Conservation (phyloP, 805 yeast genomes). For the Candida oleophila region DNA sequence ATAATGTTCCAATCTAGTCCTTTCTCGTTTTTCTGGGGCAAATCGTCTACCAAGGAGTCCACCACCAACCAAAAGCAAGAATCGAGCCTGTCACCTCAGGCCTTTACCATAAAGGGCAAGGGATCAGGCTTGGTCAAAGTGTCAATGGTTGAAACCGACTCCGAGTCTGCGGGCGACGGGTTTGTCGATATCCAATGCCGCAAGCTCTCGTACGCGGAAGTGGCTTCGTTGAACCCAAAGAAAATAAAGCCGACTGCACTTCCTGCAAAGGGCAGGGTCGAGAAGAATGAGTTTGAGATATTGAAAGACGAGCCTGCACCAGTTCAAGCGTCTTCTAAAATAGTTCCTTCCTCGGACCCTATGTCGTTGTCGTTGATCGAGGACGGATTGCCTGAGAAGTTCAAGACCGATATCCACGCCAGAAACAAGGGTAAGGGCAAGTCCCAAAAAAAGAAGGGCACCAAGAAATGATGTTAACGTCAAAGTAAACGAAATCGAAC, state of each 20-base stretch:
- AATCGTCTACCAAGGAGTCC: constrained; percentile 2
- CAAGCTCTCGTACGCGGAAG: constrained; percentile 45
- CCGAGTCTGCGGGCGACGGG: constrained; percentile 23
- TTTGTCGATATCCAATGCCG: constrained; percentile 36
- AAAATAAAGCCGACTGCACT: background rate
- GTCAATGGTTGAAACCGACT: constrained; percentile 29
- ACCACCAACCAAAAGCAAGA: constrained; percentile 3
- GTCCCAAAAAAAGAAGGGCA: constrained; percentile 10
- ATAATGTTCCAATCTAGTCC: constrained; percentile 13
- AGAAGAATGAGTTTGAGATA: constrained; percentile 2
- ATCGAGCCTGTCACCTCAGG: constrained; percentile 19
- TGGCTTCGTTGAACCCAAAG: constrained; percentile 28
- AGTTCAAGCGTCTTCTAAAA: too few relatives aligned
- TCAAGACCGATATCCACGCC: constrained; percentile 17
- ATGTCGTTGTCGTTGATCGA: constrained; percentile 1
- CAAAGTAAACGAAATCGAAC: background rate
- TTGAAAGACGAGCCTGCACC: background rate
- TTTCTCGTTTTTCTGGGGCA: constrained; percentile 14
- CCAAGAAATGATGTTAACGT: too few relatives aligned
- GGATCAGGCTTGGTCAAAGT: constrained; percentile 28
- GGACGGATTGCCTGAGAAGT: constrained; percentile 11
- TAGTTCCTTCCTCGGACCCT: background rate
- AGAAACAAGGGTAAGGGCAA: constrained; percentile 15
- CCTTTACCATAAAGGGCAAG: constrained; percentile 30
- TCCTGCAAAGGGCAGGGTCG: constrained; percentile 3